Base-by-base conservation (phyloP, 1,284 basidiomycete species). In the Porogramme epimiltina region DNA sequence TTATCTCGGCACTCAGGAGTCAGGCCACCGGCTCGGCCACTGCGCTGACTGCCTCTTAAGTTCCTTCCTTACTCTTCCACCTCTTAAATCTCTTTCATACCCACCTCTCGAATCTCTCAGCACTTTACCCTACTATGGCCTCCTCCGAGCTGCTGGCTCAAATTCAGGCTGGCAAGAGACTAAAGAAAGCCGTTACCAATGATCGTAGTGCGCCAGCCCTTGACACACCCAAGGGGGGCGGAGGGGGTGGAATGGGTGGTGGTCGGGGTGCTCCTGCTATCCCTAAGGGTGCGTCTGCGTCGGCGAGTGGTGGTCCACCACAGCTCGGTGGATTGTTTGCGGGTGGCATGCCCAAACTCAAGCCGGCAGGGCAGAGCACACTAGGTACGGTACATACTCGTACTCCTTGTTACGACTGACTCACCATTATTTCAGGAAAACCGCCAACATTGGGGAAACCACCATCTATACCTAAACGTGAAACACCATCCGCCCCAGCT, bases 321-420 rank as follows among this genome's bases (percentile, higher is more conserved):
- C 92, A 94, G 66, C 74, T 95, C 13, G 94, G 85, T 24, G 88
- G 85, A 3, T 69, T 96, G 4, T 95, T 96, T 65, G 92, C 93
- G 36, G 92, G 91, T 20, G 93, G 94, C 1, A 87, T 96, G 76
- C 94, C 94, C 2, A 93, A 91, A 65, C 68, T 96, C 62, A 95
- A 89, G 73, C 84, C 90, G 47, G 80, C 87, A 19, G 89, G 85
- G 18, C 78, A 82, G 54, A 76, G 62, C 50, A 80, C 74, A 67
- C 64, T 75, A 56, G 78, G 87, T 88, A 63, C 60, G 79, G 65
- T 61, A 25, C 19, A n/a, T 26, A 34, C 28, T 6, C 28, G 6
- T 37, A 16, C n/a, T 18, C 15, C 41, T 8, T 28, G 19, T 38
- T 37, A 40, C 52, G 48, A 45, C 49, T 51, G 54, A 49, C 43